Conservation (phyloP, 202 grass and related monocot species). For the Cymbopogon flexuosus region DNA sequence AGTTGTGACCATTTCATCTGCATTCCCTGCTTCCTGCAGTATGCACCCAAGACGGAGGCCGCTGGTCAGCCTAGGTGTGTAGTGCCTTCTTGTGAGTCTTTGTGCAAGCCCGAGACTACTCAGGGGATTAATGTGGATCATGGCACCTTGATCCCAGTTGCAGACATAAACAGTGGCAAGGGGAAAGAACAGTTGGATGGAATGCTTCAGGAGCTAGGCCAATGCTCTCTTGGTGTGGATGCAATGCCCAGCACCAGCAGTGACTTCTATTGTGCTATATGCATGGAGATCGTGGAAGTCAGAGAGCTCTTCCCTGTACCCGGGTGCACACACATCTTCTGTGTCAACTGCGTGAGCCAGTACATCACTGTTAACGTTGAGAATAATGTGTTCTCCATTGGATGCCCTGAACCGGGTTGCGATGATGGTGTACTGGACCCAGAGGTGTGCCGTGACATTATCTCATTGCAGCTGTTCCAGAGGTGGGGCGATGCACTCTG, state of each 20-base stretch:
- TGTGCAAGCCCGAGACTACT: neutral
- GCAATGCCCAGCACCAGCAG: neutral
- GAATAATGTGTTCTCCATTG: conserved; percentile 37
- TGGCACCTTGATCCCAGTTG: neutral
- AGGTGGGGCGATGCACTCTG: conserved; percentile 50
- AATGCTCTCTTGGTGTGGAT: neutral
- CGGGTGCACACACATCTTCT: conserved; percentile 53
- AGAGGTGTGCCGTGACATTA: conserved; percentile 37
- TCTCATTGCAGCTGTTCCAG: conserved; percentile 37
- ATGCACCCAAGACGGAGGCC: neutral
- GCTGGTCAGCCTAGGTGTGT: conserved; percentile 12
- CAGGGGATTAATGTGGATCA: neutral
- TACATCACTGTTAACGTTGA: conserved; percentile 54
- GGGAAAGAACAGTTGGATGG: conserved; percentile 16
- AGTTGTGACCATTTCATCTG: conserved; percentile 36
- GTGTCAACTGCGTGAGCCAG: conserved; percentile 38
- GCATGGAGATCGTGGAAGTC: conserved; percentile 45
- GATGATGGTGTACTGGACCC: conserved; percentile 30
- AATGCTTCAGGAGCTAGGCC: neutral
- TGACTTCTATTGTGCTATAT: conserved; percentile 57
- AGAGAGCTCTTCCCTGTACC: conserved; percentile 34
- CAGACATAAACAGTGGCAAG: conserved; percentile 15
- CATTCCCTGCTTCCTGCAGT: conserved; percentile 29
- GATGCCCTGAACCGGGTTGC: conserved; percentile 53
- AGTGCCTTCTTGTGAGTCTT: neutral